phyloP scores from a whole-genome alignment of 352 stramenopile species.

The Globisporangium heterothallicum region DNA sequence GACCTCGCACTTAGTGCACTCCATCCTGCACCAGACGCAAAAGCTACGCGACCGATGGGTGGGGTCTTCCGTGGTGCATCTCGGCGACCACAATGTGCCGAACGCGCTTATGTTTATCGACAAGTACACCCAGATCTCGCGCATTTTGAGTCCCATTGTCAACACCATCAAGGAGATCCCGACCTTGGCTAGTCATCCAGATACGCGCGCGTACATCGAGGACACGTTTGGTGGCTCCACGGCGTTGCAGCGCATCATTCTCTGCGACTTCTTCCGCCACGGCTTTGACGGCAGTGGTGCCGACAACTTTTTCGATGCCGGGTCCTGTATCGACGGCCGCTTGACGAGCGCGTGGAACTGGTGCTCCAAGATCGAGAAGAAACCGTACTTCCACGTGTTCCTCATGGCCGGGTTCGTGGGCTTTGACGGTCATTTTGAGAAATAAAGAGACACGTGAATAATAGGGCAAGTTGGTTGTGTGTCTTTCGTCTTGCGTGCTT shows the following conservation, averaged over 20 bases:
- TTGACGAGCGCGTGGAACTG: conserved; percentile 92
- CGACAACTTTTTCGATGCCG: conserved; percentile 80
- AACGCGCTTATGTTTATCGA: conserved; percentile 95
- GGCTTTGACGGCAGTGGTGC: conserved; percentile 90
- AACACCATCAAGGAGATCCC: conserved; percentile 52
- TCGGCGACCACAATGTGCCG: conserved; percentile 94
- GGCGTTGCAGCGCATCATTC: conserved; percentile 73
- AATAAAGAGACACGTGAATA: conserved; percentile 27
- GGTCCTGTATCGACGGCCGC: conserved; percentile 89
- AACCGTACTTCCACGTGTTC: conserved; percentile 89
- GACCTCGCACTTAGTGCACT: conserved; percentile 47
- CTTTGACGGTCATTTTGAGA: conserved; percentile 91
- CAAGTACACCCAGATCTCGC: conserved; percentile 91
- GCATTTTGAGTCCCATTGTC: conserved; percentile 58
- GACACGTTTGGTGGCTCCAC: conserved; percentile 60
- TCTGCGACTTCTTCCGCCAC: conserved; percentile 92
- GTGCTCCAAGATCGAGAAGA: conserved; percentile 89
- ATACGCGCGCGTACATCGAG: conserved; percentile 66
- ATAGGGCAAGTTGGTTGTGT: too few species aligned
- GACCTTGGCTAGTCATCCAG: conserved; percentile 28
- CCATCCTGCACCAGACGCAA: conserved; percentile 44
- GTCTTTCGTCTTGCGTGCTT: too few species aligned
- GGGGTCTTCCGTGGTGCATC: conserved; percentile 88
- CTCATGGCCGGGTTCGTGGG: conserved; percentile 89
- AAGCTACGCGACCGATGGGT: conserved; percentile 59